Evolutionary conservation across 768 basidiomycete genomes (phyloP).

Genomic region (Suillus paluster): DNA sequence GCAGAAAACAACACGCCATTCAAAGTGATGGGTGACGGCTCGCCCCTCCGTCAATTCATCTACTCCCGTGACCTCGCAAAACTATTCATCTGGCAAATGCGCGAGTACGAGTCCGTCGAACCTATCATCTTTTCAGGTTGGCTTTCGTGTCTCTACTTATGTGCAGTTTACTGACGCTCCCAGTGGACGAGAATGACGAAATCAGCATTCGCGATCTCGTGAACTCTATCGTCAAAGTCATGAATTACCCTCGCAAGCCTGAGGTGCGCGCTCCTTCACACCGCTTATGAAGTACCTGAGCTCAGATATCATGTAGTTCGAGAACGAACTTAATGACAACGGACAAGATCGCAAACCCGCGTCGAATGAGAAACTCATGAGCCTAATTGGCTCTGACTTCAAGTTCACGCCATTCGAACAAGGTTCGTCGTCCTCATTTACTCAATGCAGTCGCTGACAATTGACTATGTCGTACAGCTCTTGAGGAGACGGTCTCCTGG

Average conservation of each 20-base stretch:
- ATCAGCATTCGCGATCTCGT: slow-evolving; percentile 91
- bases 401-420: slow-evolving; percentile 90
- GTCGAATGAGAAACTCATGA: slow-evolving; percentile 84
- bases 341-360: slow-evolving; percentile 98
- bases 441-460: slow-evolving; percentile 7
- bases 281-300: not conserved
- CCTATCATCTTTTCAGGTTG: slow-evolving; percentile 90
- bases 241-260: slow-evolving; percentile 81
- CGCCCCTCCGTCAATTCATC: slow-evolving; percentile 95
- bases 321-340: slow-evolving; percentile 67
- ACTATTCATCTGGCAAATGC: slow-evolving; percentile 90
- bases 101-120: slow-evolving; percentile 91
- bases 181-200: slow-evolving; percentile 93
- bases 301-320: slow-evolving; percentile 60
- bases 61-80: slow-evolving; percentile 96
- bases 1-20: slow-evolving; percentile 84
- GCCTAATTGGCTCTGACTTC: slow-evolving; percentile 73
- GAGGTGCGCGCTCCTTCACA: slow-evolving; percentile 44
- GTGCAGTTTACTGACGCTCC: slow-evolving; percentile 4
- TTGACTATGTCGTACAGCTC: slow-evolving; percentile 48
- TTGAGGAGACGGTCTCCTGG: slow-evolving; percentile 83
- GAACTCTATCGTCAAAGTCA: slow-evolving; percentile 85
- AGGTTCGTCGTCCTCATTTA: slow-evolving; percentile 49
- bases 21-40: slow-evolving; percentile 87
- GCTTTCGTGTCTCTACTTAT: slow-evolving; percentile 14